These are phyloP conservation scores for Sporothrix phasma DNA, from an alignment of 2,329 filamentous ascomycete species.

Conservation along the genomic window DNA sequence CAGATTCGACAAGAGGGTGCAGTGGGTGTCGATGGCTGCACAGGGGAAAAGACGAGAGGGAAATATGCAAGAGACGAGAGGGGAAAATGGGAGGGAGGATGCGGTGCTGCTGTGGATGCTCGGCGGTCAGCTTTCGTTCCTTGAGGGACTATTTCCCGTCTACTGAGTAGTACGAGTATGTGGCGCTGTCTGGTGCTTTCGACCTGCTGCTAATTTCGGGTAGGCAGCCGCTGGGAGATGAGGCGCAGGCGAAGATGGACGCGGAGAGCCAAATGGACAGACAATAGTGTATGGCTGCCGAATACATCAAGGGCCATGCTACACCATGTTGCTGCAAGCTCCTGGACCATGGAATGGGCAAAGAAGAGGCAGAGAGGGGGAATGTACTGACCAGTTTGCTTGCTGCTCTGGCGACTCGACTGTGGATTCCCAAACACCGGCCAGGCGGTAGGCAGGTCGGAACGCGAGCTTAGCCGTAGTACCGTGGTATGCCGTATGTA, in stretches of 20 bases:
- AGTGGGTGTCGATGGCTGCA: background rate
- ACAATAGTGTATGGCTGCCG: background rate
- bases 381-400: constrained; percentile 11
- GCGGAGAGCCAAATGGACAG: background rate
- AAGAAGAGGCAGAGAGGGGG: background rate
- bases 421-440: constrained; percentile 14
- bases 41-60: background rate
- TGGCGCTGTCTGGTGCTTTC: constrained; percentile 2
- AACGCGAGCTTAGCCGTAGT: constrained; percentile 9
- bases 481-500: constrained; percentile 5
- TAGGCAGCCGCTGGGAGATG: constrained; percentile 13
- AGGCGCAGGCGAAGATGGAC: background rate
- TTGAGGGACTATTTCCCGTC: background rate
- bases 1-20: background rate
- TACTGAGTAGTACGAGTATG: background rate
- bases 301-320: constrained; percentile 4
- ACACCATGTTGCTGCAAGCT: background rate
- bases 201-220: constrained; percentile 6
- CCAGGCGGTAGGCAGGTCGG: constrained; percentile 2
- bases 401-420: constrained; percentile 4
- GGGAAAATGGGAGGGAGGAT: background rate
- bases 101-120: constrained; percentile 9
- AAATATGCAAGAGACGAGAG: background rate
- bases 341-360: background rate
- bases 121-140: constrained; percentile 6